Conservation (phyloP, 1,139 yeast genomes). For the Taphrina flavorubra region DNA sequence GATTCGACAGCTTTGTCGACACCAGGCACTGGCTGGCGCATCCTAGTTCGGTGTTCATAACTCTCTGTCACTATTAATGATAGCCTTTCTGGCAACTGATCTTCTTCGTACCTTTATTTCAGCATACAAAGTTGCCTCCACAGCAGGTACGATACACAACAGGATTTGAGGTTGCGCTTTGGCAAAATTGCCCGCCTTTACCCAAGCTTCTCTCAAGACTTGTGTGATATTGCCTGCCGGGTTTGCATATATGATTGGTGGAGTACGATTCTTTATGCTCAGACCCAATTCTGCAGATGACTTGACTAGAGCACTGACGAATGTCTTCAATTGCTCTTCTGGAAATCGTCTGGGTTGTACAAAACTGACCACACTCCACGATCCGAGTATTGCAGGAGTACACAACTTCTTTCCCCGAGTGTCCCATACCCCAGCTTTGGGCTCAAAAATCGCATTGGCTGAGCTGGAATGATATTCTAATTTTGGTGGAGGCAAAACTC, state of each 20-base stretch:
- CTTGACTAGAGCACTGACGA: slow-evolving; percentile 3
- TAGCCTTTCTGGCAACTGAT: background rate
- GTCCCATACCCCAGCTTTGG: slow-evolving; percentile 44
- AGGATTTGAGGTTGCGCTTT: slow-evolving; percentile 43
- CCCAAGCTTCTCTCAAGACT: slow-evolving; percentile 33
- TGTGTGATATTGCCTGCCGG: slow-evolving; percentile 26
- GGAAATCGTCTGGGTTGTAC: slow-evolving; percentile 31
- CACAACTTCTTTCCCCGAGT: slow-evolving; percentile 35
- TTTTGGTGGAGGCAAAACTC: slow-evolving; percentile 43
- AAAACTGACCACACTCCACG: slow-evolving; percentile 44
- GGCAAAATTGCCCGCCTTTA: slow-evolving; percentile 42
- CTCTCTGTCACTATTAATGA: background rate
- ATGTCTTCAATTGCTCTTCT: slow-evolving; percentile 9
- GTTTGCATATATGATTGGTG: slow-evolving; percentile 36
- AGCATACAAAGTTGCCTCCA: slow-evolving; percentile 43
- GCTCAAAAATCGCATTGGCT: slow-evolving; percentile 29
- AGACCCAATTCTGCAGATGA: slow-evolving; percentile 27
- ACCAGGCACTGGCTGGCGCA: slow-evolving; percentile 43
- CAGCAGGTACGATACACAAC: slow-evolving; percentile 39
- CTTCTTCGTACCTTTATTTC: slow-evolving; percentile 34
- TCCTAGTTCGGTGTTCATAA: slow-evolving; percentile 44
- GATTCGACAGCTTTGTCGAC: slow-evolving; percentile 32
- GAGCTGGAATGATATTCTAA: slow-evolving; percentile 38
- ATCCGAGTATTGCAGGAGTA: slow-evolving; percentile 16
- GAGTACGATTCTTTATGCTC: slow-evolving; percentile 24